Evolutionary conservation across 2,329 filamentous ascomycete species (phyloP).

Genomic region (Pseudonectria foliicola): DNA sequence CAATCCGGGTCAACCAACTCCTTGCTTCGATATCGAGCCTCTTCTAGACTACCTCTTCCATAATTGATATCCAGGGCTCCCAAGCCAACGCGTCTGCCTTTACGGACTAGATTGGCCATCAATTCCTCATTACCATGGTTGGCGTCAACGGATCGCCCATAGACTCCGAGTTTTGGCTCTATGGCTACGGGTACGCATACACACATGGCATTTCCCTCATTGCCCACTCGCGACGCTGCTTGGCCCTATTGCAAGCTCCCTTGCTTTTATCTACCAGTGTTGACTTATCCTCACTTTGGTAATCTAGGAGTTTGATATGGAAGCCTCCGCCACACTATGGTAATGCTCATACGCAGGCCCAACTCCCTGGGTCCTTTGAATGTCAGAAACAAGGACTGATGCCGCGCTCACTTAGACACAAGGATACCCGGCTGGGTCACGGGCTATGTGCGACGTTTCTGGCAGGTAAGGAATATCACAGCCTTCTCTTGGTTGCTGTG

Average conservation of each 20-base stretch:
- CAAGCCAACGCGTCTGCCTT: no score
- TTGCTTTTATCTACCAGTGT: slow-evolving; percentile 6
- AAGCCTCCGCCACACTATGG: slow-evolving; percentile 95
- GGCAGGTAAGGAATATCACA: slow-evolving; percentile 67
- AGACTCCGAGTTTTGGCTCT: slow-evolving; percentile 79
- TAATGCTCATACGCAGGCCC: slow-evolving; percentile 35
- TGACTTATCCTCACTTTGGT: slow-evolving; percentile 2
- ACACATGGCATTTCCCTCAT: neutral
- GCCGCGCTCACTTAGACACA: slow-evolving; percentile 52
- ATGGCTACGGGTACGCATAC: slow-evolving; percentile 77
- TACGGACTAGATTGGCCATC: neutral
- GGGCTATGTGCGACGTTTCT: slow-evolving; percentile 91
- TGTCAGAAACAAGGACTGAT: no score
- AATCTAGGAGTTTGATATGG: slow-evolving; percentile 78
- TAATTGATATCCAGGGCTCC: no score
- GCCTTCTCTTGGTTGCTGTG: slow-evolving; percentile 1
- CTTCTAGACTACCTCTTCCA: no score
- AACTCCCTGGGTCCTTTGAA: no score
- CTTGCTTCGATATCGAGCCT: no score
- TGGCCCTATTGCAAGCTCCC: neutral
- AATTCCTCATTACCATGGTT: slow-evolving; percentile 28
- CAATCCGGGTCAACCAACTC: no score
- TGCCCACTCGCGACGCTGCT: neutral
- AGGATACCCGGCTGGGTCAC: slow-evolving; percentile 84
- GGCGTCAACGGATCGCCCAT: slow-evolving; percentile 21